Percentiles rank a stretch among this genome's conserved stretches.
Evolutionary conservation across 305 asterid species (phyloP).

Genomic region (Fraxinus albicans): DNA sequence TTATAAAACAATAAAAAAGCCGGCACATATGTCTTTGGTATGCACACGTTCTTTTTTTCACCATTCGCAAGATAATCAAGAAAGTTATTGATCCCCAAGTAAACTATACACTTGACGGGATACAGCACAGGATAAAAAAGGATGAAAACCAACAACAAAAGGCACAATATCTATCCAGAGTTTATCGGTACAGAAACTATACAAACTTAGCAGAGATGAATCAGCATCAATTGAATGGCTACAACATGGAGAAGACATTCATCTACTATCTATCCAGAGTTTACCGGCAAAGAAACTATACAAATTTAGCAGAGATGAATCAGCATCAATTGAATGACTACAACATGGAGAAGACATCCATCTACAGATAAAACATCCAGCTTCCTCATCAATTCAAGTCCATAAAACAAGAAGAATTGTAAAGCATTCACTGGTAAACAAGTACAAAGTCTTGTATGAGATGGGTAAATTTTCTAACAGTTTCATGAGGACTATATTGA

Average conservation of each 20-base stretch:
- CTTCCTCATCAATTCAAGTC: neutral
- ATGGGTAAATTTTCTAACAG: neutral
- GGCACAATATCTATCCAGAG: neutral
- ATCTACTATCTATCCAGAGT: neutral
- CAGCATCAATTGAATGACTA: neutral
- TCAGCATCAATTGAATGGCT: neutral
- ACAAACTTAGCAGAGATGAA: neutral
- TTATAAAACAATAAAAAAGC: constrained; percentile 20
- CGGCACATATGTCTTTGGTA: neutral
- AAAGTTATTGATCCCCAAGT: neutral
- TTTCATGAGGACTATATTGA: neutral
- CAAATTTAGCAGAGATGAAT: neutral
- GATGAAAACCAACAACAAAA: neutral
- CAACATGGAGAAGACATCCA: neutral
- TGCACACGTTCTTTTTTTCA: neutral
- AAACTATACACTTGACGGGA: neutral
- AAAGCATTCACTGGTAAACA: neutral
- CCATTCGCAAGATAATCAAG: neutral
- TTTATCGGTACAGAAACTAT: neutral
- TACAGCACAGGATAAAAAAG: neutral
- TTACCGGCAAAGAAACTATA: neutral
- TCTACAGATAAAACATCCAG: neutral
- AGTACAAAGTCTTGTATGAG: neutral
- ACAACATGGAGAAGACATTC: neutral
- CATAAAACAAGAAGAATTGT: neutral